phyloP scores from a whole-genome alignment of 129 eudicot genomes.

The Saposhnikovia divaricata region DNA sequence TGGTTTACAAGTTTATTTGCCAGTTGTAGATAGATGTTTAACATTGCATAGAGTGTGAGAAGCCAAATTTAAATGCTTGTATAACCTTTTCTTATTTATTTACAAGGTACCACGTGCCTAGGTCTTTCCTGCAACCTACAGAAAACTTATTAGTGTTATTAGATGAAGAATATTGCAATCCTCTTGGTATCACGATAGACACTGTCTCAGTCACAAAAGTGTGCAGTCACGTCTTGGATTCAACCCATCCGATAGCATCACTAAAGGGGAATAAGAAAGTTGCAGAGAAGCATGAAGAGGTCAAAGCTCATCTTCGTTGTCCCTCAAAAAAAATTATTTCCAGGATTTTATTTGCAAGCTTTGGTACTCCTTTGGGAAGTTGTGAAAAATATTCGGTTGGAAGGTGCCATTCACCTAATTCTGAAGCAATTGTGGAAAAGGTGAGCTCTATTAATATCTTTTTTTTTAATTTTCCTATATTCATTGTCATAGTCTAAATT shows the following conservation, averaged over 20 bases:
- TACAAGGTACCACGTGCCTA: slow-evolving; percentile 67
- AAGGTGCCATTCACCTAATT: slow-evolving; percentile 44
- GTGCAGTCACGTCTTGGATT: slow-evolving; percentile 36
- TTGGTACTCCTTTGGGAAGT: slow-evolving; percentile 53
- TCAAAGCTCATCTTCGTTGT: slow-evolving; percentile 35
- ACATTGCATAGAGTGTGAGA: not conserved
- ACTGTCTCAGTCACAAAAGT: slow-evolving; percentile 41
- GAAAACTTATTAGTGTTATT: slow-evolving; percentile 58
- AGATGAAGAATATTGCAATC: slow-evolving; percentile 67
- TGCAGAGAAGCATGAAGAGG: slow-evolving; percentile 7
- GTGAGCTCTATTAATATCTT: slow-evolving; percentile 11
- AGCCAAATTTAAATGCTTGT: not conserved
- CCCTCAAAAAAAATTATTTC: slow-evolving; percentile 39
- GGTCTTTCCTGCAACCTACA: slow-evolving; percentile 58
- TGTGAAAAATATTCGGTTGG: slow-evolving; percentile 45
- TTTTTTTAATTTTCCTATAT: not conserved
- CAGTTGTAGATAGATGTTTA: not conserved
- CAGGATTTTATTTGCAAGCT: slow-evolving; percentile 53
- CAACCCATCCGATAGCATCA: slow-evolving; percentile 23
- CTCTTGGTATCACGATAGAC: slow-evolving; percentile 52
- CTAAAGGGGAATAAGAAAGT: slow-evolving; percentile 16
- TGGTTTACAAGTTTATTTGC: not conserved
- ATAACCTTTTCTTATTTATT: not conserved
- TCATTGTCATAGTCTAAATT: not conserved
- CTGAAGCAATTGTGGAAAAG: slow-evolving; percentile 38